Base-by-base conservation (phyloP, 2,329 filamentous ascomycete genomes). In the Teratosphaeria gauchensis region DNA sequence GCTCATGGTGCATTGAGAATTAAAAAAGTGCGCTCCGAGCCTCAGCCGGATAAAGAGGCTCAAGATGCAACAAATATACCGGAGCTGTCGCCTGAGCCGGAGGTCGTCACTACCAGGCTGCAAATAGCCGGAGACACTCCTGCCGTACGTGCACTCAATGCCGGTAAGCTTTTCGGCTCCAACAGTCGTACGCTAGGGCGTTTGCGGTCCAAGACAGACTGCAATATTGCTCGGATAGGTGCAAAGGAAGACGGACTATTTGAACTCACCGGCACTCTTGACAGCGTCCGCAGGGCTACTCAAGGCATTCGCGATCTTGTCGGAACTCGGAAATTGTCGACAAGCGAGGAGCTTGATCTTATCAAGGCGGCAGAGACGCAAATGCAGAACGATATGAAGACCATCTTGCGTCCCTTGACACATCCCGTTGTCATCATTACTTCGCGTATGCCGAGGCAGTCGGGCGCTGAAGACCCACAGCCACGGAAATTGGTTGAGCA, bases 381-480 rank as follows among this genome's bases (percentile, higher is more conserved):
- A n/a, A 48, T 48, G 42, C 42, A 48, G 42, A n/a, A 48, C 4
- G 42, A 48, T 21, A 21, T 48, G 42, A 48, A 48, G n/a, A 33
- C 56, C 1, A 59, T 59, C 2, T 56, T 67, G 77, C 81, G 82
- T 48, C 72, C 73, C 24, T 77, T 84, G 4, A 79, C 81, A 0
- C 79, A 83, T 68, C 79, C 83, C 0, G 81, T 84, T 55, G 80
- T 81, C 52, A 73, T 84, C 38, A 75, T 85, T 58, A 84, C 82
- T 1, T 67, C 73, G 0, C 53, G 59, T 68, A 42, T 48, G 42
- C 16, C 42, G 9, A 48, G n/a, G 42, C 4, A 19, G 6, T 7
- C 42, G 5, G 9, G 19, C 19, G n/a, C 16, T 48, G 19, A 19
- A n/a, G 16, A 48, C n/a, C 42, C 16, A 48, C 42, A 48, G 42